A percentile compares a stretch with the other conserved stretches of the same genome.
These are phyloP conservation scores for Leishmania arabica DNA, from an alignment of 208 protist genomes.

Conservation along the genomic window DNA sequence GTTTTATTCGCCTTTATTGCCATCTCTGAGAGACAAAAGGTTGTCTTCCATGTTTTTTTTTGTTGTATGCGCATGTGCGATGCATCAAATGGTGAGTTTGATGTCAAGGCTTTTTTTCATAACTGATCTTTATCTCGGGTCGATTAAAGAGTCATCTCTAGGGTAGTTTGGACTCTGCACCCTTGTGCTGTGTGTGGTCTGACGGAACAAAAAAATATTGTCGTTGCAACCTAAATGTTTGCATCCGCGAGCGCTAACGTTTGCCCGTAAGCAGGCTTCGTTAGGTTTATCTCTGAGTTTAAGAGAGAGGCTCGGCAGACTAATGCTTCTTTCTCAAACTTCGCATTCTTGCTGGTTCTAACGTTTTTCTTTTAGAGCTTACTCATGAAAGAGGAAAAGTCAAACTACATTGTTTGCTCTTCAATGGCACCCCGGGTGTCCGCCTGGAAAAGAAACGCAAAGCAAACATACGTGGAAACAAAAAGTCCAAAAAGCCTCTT, in stretches of 20 bases:
- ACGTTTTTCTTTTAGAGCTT: slow-evolving; percentile 7
- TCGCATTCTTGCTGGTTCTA: not conserved
- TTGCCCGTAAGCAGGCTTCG: not conserved
- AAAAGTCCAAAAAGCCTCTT: not conserved
- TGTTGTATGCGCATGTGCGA: not conserved
- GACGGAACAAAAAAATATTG: not conserved
- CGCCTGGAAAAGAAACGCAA: not conserved
- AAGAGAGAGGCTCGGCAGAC: not conserved
- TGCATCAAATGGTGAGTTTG: not conserved
- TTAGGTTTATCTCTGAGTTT: not conserved
- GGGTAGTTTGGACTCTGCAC: not conserved
- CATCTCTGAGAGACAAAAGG: not conserved
- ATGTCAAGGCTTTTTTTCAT: slow-evolving; percentile 10
- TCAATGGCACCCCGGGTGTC: not conserved
- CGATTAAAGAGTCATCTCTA: not conserved
- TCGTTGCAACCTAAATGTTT: too few species aligned
- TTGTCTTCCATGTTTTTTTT: not conserved
- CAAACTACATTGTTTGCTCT: not conserved
- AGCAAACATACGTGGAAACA: not conserved
- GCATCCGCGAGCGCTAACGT: too few species aligned
- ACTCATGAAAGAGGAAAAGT: not conserved
- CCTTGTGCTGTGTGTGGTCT: not conserved
- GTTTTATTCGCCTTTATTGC: not conserved
- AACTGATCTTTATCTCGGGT: not conserved
- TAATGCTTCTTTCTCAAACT: not conserved